A percentile compares a stretch with the other conserved stretches of the same genome.
Evolutionary conservation across 2,329 filamentous ascomycete species (phyloP).

Genomic region (Diaporthe australafricana): DNA sequence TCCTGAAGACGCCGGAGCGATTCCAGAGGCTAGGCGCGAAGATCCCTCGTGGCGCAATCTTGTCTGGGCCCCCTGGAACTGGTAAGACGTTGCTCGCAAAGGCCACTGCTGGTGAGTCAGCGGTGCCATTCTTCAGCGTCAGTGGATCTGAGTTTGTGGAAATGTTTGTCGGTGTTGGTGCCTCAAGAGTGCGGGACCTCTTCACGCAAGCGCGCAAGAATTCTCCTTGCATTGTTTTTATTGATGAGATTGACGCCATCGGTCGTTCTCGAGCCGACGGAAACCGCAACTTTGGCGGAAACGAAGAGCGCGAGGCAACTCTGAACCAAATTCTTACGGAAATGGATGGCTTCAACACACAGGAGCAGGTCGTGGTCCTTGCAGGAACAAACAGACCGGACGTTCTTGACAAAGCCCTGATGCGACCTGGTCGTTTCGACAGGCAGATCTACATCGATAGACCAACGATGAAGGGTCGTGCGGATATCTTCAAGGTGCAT

Average conservation of each 20-base stretch:
- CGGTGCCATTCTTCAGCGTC: conserved; percentile 97
- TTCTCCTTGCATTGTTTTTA: conserved; percentile 98
- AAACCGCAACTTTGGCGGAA: conserved; percentile 80
- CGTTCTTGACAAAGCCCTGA: conserved; percentile 92
- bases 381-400: conserved; percentile 97
- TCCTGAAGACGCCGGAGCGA: conserved; percentile 91
- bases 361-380: conserved; percentile 94
- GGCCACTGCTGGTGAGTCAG: conserved; percentile 95
- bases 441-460: conserved; percentile 95
- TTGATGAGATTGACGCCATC: conserved; percentile 98
- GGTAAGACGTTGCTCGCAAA: conserved; percentile 98
- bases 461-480: conserved; percentile 95
- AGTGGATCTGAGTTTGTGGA: conserved; percentile 99
- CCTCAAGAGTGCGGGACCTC: conserved; percentile 92
- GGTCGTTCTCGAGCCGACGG: conserved; percentile 89
- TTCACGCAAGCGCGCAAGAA: conserved; percentile 96
- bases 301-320: conserved; percentile 96
- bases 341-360: conserved; percentile 99
- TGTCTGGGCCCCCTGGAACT: conserved; percentile 97
- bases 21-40: conserved; percentile 97
- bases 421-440: conserved; percentile 97
- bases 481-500: conserved; percentile 96
- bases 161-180: conserved; percentile 99
- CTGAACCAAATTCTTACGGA: conserved; percentile 98
- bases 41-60: conserved; percentile 95